These are phyloP conservation scores for Trametes versicolor DNA, from an alignment of 1,284 basidiomycete species.

Conservation along the genomic window DNA sequence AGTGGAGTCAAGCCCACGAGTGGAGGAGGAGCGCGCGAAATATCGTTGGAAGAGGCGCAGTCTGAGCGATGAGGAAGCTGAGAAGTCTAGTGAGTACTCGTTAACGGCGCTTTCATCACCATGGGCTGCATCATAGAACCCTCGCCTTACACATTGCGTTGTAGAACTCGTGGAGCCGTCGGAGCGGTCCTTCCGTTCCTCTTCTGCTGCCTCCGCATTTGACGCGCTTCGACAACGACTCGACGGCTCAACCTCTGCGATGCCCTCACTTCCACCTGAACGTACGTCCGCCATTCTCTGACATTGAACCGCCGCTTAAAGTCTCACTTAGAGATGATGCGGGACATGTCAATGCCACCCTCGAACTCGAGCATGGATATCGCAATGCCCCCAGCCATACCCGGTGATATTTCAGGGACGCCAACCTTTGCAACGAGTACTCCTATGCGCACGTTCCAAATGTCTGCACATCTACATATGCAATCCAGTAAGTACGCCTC, in stretches of 20 bases:
- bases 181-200: conserved; percentile 34
- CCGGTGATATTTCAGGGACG: conserved; percentile 52
- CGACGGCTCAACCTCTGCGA: conserved; percentile 30
- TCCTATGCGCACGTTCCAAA: conserved; percentile 64
- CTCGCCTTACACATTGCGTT: conserved; percentile 8
- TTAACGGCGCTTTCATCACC: neutral
- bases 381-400: conserved; percentile 40
- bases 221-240: conserved; percentile 44
- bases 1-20: conserved; percentile 63
- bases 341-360: conserved; percentile 41
- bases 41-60: conserved; percentile 64
- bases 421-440: conserved; percentile 62
- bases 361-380: conserved; percentile 53
- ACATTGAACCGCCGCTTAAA: neutral
- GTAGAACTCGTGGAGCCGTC: conserved; percentile 31
- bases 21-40: conserved; percentile 53
- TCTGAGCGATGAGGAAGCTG: conserved; percentile 74
- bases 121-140: neutral
- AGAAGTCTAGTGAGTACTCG: conserved; percentile 59
- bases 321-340: conserved; percentile 35
- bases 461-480: conserved; percentile 62
- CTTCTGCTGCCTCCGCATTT: conserved; percentile 41
- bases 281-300: conserved; percentile 34
- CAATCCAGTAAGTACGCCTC: conserved; percentile 63
- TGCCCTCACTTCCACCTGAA: conserved; percentile 36